Evolutionary conservation across 2,329 filamentous ascomycete species (phyloP).

Genomic region (Aspergillus pseudoglaucus): DNA sequence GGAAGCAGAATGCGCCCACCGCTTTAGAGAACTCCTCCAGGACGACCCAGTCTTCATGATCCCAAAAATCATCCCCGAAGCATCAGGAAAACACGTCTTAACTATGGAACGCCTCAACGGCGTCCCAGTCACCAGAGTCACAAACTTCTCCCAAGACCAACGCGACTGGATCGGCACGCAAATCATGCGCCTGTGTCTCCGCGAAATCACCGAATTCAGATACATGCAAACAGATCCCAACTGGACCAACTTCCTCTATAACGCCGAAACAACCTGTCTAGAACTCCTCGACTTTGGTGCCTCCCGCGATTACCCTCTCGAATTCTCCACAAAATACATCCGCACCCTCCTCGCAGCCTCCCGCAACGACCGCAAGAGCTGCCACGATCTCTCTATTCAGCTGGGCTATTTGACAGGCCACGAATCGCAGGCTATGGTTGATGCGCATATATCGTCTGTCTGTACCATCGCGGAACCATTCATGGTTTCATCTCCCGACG

Average conservation of each 20-base stretch:
- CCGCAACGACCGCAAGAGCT: conserved; percentile 56
- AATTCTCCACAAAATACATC: conserved; percentile 76
- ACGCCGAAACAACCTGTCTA: conserved; percentile 62
- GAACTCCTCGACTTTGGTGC: conserved; percentile 96
- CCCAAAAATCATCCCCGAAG: conserved; percentile 69
- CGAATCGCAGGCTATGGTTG: conserved; percentile 77
- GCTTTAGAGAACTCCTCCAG: conserved; percentile 71
- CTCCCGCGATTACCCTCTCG: conserved; percentile 71
- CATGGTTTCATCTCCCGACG: conserved; percentile 62
- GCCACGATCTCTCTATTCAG: conserved; percentile 63
- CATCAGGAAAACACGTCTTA: conserved; percentile 76
- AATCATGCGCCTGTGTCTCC: conserved; percentile 81
- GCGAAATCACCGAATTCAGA: conserved; percentile 87
- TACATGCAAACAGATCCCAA: conserved; percentile 99
- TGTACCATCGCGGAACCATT: conserved; percentile 92
- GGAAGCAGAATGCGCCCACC: conserved; percentile 72
- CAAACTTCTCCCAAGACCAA: conserved; percentile 70
- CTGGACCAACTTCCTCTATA: conserved; percentile 98
- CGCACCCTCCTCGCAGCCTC: conserved; percentile 74
- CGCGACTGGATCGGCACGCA: conserved; percentile 95
- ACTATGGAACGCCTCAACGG: conserved; percentile 92
- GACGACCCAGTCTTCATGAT: conserved; percentile 74
- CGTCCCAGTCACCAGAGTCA: conserved; percentile 73
- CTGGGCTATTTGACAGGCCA: conserved; percentile 89
- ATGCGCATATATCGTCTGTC: conserved; percentile 83